Conservation (phyloP, 2,329 filamentous ascomycete genomes). For the Clarireedia monteithiana region DNA sequence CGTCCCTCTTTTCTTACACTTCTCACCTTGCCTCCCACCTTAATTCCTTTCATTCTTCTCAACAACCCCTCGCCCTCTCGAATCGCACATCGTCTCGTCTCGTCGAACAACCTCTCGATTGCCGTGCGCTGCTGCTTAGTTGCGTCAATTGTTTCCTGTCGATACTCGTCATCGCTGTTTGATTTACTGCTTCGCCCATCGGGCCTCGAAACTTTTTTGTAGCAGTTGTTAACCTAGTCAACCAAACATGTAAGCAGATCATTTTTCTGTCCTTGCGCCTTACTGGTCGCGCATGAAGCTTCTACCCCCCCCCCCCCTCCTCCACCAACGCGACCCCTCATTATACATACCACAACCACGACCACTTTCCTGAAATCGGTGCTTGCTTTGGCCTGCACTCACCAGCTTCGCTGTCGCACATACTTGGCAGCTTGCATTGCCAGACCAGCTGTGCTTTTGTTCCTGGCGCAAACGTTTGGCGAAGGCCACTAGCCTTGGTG, state of each 20-base stretch:
- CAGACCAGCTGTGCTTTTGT: constrained; percentile 13
- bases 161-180: constrained; percentile 29
- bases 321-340: constrained; percentile 15
- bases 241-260: constrained; percentile 25
- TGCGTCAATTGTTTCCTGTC: constrained; percentile 29
- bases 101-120: constrained; percentile 12
- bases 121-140: constrained; percentile 21
- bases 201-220: constrained; percentile 22
- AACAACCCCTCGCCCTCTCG: background rate
- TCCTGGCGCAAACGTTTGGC: constrained; percentile 24
- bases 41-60: constrained; percentile 1
- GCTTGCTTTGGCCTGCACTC: constrained; percentile 6
- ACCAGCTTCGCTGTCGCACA: constrained; percentile 14
- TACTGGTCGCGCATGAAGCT: constrained; percentile 21
- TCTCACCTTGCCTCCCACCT: background rate
- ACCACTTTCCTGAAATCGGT: constrained; percentile 7
- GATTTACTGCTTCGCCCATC: constrained; percentile 27
- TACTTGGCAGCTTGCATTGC: constrained; percentile 16
- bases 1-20: constrained; percentile 1
- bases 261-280: constrained; percentile 23
- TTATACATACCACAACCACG: constrained; percentile 12
- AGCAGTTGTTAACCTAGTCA: constrained; percentile 25
- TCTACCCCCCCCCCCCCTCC: constrained; percentile 18
- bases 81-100: constrained; percentile 15
- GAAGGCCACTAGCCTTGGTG: constrained; percentile 14